Evolutionary conservation across 2,329 filamentous ascomycete species (phyloP).

Genomic region (Trichophyton equinum): DNA sequence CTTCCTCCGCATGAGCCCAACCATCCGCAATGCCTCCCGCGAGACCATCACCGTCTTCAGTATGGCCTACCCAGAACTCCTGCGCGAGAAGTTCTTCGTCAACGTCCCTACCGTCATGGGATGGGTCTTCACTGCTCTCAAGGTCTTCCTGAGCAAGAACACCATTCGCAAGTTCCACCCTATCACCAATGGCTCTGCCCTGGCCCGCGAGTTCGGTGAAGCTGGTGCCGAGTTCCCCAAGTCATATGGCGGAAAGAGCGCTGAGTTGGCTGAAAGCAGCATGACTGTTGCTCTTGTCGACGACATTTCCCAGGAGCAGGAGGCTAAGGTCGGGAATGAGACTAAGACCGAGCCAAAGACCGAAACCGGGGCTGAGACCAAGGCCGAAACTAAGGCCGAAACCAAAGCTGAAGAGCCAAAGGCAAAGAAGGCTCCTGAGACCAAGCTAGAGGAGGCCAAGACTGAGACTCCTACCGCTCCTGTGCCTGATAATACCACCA

Average conservation of each 20-base stretch:
- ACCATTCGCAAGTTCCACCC: conserved; percentile 71
- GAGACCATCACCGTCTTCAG: conserved; percentile 73
- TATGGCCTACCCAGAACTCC: conserved; percentile 75
- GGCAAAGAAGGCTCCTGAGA: conserved; percentile 11
- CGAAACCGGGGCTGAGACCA: conserved; percentile 14
- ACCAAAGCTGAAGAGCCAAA: conserved; percentile 12
- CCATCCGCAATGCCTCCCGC: conserved; percentile 61
- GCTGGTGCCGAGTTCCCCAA: conserved; percentile 56
- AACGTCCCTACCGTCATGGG: conserved; percentile 88
- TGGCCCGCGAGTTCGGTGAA: conserved; percentile 48
- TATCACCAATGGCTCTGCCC: conserved; percentile 56
- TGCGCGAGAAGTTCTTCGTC: conserved; percentile 88
- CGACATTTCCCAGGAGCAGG: conserved; percentile 15
- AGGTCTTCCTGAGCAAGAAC: conserved; percentile 59
- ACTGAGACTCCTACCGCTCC: conserved; percentile 4
- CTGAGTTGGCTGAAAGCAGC: conserved; percentile 33
- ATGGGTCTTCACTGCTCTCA: conserved; percentile 66
- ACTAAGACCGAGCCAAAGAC: conserved; percentile 13
- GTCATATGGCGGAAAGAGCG: conserved; percentile 65
- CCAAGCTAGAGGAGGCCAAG: conserved; percentile 14
- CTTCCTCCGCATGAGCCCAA: conserved; percentile 69
- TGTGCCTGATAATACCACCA: neutral
- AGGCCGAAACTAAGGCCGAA: conserved; percentile 16
- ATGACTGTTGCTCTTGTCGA: conserved; percentile 21
- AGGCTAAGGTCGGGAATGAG: conserved; percentile 11